Conservation (phyloP, 2,329 filamentous ascomycete species). For the Trichoderma cornu-damae region DNA sequence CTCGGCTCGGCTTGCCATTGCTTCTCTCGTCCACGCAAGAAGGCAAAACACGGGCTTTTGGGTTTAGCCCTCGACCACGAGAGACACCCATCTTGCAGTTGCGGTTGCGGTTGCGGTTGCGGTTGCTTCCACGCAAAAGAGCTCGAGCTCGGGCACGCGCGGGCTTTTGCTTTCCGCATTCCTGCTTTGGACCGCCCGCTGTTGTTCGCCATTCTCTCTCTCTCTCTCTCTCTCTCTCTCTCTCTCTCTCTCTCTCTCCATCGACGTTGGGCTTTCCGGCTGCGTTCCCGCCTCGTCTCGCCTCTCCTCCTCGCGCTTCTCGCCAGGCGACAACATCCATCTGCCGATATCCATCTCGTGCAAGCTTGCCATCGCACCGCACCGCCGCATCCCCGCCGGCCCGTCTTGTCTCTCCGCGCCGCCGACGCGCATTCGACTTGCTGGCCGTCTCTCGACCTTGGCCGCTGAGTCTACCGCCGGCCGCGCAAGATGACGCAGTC, state of each 20-base stretch:
- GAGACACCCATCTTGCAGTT: conserved; percentile 8
- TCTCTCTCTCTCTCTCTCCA: not conserved
- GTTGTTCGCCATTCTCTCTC: too few species aligned
- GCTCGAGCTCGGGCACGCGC: conserved; percentile 13
- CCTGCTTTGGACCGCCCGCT: too few species aligned
- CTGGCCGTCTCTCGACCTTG: conserved; percentile 12
- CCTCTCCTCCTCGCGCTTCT: not conserved
- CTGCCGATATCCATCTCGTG: not conserved
- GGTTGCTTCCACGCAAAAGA: conserved; percentile 11
- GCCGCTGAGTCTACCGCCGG: conserved; percentile 11
- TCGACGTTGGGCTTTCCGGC: too few species aligned
- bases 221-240: not conserved
- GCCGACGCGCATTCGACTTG: conserved; percentile 19
- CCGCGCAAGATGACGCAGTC: conserved; percentile 64
- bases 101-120: too few species aligned
- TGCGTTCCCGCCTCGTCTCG: not conserved
- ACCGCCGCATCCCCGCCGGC: conserved; percentile 4
- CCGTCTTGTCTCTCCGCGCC: conserved; percentile 13
- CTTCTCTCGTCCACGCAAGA: not conserved
- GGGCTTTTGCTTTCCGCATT: too few species aligned
- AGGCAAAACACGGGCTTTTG: not conserved
- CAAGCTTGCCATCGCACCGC: conserved; percentile 10
- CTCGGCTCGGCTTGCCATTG: not conserved
- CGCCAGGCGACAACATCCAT: not conserved
- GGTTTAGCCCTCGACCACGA: not conserved